Evolutionary conservation across 768 basidiomycete genomes (phyloP), one percentile per base, ranked within the genome.

Genomic region (Agaricus blazei): DNA sequence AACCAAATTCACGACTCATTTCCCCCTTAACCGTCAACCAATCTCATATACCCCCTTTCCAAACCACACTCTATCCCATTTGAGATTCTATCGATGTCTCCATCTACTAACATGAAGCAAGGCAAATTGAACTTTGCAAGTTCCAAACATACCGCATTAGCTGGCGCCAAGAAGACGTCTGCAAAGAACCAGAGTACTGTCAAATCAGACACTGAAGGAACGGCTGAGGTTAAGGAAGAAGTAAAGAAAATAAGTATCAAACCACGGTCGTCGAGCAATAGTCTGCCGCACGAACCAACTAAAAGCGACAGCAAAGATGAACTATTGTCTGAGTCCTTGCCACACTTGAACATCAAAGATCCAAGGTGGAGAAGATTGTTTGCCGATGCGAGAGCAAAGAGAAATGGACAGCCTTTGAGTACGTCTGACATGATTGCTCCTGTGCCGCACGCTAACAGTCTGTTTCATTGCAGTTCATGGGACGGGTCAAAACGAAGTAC

Each of bases 381-480:
- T 64, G 72, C 64, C 26, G 72, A 72, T 38, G 78, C 79, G 3
- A 75, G 72, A 59, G 62, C 64, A 41, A 79, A 76, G 63, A 87
- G 83, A 79, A 85, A 81, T 0, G 58, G 79, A 52, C 54, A 80
- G 34, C 63, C 74, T 48, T 78, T 86, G 8, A 80, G 91, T 93
- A 64, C 71, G 87, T 75, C 15, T 34, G 34, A 34, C 34, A 34
- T 3, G 34, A 6, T 37, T n/a, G 44, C 3, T 49, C 23, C 15
- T 24, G n/a, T n/a, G 26, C 26, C 56, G 14, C 11, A 19, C 40
- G 3, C 26, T 11, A 27, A 50, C 38, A 43, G 36, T 36, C n/a
- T 27, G 23, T 40, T 52, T 31, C 48, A 44, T 27, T 23, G 0
- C 59, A 93, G 90, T 91, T 34, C 89, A 93, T 66, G 75, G 69